Evolutionary conservation across 768 basidiomycete genomes (phyloP).

Genomic region (Panellus pusillus): DNA sequence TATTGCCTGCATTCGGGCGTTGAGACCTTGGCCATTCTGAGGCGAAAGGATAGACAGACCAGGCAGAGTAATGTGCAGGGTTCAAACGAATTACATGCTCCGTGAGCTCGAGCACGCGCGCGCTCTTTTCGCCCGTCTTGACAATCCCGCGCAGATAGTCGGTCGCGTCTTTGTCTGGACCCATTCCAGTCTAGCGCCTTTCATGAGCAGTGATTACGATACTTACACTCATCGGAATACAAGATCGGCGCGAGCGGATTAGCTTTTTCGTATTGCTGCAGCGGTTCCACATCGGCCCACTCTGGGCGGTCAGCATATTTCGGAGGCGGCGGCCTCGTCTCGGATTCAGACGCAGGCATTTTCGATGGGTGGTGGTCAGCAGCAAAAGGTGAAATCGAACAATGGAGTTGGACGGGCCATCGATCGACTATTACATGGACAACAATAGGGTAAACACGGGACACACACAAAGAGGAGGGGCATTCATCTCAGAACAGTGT

Average conservation of each 20-base stretch:
- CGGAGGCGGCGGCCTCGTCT: slow-evolving; percentile 24
- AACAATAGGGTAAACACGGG: not conserved
- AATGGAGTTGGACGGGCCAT: not conserved
- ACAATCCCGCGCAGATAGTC: slow-evolving; percentile 89
- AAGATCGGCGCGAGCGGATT: slow-evolving; percentile 89
- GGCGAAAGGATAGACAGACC: slow-evolving; percentile 45
- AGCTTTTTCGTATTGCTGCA: slow-evolving; percentile 77
- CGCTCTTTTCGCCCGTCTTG: slow-evolving; percentile 73
- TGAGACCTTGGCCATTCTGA: not conserved
- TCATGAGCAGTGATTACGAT: not conserved
- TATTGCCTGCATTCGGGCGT: slow-evolving; percentile 71
- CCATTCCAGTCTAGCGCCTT: not conserved
- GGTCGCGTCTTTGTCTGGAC: slow-evolving; percentile 86
- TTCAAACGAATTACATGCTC: slow-evolving; percentile 88
- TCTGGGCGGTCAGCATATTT: slow-evolving; percentile 61
- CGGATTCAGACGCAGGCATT: slow-evolving; percentile 7
- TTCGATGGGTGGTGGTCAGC: slow-evolving; percentile 5
- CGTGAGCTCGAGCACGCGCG: slow-evolving; percentile 82
- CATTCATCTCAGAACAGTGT: too few species aligned
- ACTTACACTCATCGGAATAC: slow-evolving; percentile 85
- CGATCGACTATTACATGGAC: not conserved
- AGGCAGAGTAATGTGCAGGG: slow-evolving; percentile 96
- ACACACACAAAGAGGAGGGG: too few species aligned
- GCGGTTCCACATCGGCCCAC: slow-evolving; percentile 80
- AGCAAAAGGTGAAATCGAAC: slow-evolving; percentile 7